These are phyloP conservation scores for Tremellales sp. DNA, from an alignment of 1,284 basidiomycete species.

Conservation along the genomic window DNA sequence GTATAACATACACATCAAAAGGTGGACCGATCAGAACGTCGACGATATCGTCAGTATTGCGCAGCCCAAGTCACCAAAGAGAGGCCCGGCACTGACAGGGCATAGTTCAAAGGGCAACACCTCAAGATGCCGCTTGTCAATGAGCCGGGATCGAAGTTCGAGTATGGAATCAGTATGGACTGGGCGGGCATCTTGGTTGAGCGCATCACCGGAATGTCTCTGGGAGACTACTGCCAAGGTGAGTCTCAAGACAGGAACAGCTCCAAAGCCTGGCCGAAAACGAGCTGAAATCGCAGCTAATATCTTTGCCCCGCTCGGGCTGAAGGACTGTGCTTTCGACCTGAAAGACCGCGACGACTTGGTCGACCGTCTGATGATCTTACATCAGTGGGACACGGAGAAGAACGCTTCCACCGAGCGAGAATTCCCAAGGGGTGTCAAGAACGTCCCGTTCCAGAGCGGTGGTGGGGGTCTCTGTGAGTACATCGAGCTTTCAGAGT, in stretches of 20 bases:
- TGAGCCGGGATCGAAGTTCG: constrained; percentile 28
- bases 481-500: no score
- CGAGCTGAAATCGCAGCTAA: constrained; percentile 6
- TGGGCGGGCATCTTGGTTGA: constrained; percentile 35
- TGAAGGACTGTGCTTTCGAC: constrained; percentile 15
- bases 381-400: constrained; percentile 16
- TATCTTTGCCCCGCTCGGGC: constrained; percentile 18
- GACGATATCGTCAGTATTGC: no score
- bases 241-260: background rate
- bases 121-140: no score
- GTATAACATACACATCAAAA: no score
- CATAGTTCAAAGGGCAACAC: no score
- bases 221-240: constrained; percentile 28
- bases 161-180: constrained; percentile 38
- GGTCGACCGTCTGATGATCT: constrained; percentile 7
- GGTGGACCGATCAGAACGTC: no score
- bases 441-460: constrained; percentile 6
- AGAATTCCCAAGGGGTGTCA: constrained; percentile 5
- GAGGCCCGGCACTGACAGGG: no score
- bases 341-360: constrained; percentile 11
- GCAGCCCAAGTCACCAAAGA: no score
- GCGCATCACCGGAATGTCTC: constrained; percentile 22
- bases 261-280: no score
- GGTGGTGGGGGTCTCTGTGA: constrained; percentile 16
- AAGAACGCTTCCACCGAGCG: constrained; percentile 1